Conservation (phyloP, 2,329 filamentous ascomycete genomes). For the Aspergillus ibericus region DNA sequence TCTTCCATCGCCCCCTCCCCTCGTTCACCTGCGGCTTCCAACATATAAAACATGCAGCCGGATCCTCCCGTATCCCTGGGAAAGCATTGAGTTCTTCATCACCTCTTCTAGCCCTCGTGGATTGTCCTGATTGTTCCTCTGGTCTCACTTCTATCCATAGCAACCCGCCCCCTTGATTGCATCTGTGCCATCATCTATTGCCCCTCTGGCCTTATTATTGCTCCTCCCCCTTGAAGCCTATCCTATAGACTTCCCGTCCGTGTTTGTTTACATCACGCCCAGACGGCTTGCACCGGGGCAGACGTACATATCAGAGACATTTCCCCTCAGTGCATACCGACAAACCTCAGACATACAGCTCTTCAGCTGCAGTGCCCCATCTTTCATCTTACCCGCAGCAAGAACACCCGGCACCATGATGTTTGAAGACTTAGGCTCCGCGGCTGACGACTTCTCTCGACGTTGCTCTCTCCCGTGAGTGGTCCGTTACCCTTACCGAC, state of each 20-base stretch:
- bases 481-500: neutral
- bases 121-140: conserved; percentile 21
- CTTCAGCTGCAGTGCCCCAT: conserved; percentile 9
- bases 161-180: conserved; percentile 17
- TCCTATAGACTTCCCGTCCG: neutral
- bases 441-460: conserved; percentile 30
- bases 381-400: conserved; percentile 10
- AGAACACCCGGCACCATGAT: conserved; percentile 18
- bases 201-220: neutral
- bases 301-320: conserved; percentile 11
- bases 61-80: conserved; percentile 23
- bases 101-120: conserved; percentile 28
- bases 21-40: conserved; percentile 24
- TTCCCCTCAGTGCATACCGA: conserved; percentile 5
- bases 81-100: conserved; percentile 24
- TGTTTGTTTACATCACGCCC: conserved; percentile 10
- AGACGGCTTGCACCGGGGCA: conserved; percentile 1
- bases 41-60: conserved; percentile 40
- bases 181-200: conserved; percentile 4
- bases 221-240: conserved; percentile 14
- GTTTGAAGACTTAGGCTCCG: conserved; percentile 33
- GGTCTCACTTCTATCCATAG: conserved; percentile 10
- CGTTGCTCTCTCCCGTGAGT: conserved; percentile 41
- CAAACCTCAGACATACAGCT: conserved; percentile 24
- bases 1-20: conserved; percentile 13